Evolutionary conservation across 768 basidiomycete genomes (phyloP).

Genomic region (Mycena vulgaris): DNA sequence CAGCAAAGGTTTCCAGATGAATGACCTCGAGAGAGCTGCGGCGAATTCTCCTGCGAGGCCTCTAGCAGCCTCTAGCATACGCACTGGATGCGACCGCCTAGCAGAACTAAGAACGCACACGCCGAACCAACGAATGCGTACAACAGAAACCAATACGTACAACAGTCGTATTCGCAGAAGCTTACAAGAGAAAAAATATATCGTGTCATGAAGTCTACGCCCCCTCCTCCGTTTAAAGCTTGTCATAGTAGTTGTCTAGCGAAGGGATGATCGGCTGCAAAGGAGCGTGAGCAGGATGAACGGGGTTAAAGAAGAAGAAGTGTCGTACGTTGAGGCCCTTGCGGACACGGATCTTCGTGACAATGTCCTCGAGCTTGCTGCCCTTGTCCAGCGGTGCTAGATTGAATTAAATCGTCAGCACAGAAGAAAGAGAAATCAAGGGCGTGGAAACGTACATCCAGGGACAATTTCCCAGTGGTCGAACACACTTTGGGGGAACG

Average conservation of each 20-base stretch:
- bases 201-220: constrained; percentile 12
- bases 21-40: no score
- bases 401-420: not conserved
- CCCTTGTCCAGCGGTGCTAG: constrained; percentile 75
- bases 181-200: constrained; percentile 24
- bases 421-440: not conserved
- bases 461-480: constrained; percentile 93
- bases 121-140: not conserved
- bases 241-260: constrained; percentile 81
- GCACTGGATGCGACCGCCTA: no score
- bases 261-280: constrained; percentile 75
- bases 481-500: constrained; percentile 97
- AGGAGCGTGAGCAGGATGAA: constrained; percentile 3
- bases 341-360: constrained; percentile 72
- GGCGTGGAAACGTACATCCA: constrained; percentile 68
- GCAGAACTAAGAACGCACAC: not conserved
- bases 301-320: not conserved
- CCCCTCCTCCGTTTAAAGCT: constrained; percentile 55
- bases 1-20: no score
- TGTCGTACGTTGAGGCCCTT: constrained; percentile 79
- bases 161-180: constrained; percentile 33
- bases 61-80: no score
- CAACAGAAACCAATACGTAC: constrained; percentile 18
- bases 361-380: constrained; percentile 76
- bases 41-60: no score